phyloP scores from a whole-genome alignment of 176 grass and related monocot species.

The Bolboschoenus planiculmis region DNA sequence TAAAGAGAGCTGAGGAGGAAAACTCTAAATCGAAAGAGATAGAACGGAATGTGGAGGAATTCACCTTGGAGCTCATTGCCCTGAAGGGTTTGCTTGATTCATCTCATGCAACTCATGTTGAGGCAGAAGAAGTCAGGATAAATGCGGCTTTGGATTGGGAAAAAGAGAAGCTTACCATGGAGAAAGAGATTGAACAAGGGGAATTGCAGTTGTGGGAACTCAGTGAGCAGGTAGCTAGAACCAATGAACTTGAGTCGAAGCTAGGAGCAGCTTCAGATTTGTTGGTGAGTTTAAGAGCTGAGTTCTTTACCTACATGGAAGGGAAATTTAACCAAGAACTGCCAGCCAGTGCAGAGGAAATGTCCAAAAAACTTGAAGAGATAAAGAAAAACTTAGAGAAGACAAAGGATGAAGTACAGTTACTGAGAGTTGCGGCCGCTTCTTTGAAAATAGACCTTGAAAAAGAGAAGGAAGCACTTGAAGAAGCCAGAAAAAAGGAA shows the following conservation, averaged over 20 bases:
- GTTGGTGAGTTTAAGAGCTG: constrained; percentile 36
- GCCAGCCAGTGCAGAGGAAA: not conserved
- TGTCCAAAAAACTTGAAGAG: constrained; percentile 48
- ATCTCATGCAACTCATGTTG: constrained; percentile 51
- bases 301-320: constrained; percentile 39
- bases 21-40: constrained; percentile 36
- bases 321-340: constrained; percentile 4
- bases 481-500: constrained; percentile 39
- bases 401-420: constrained; percentile 49
- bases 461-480: constrained; percentile 36
- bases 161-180: constrained; percentile 44
- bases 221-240: constrained; percentile 21
- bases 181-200: constrained; percentile 55
- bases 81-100: constrained; percentile 46
- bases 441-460: constrained; percentile 52
- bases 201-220: constrained; percentile 44
- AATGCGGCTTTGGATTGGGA: constrained; percentile 43
- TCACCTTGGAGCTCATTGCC: constrained; percentile 48
- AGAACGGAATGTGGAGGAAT: constrained; percentile 46
- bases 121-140: constrained; percentile 53
- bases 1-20: constrained; percentile 38
- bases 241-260: constrained; percentile 45
- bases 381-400: constrained; percentile 46
- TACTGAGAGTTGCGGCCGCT: constrained; percentile 42
- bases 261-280: constrained; percentile 34